Evolutionary conservation across 2,329 filamentous ascomycete species (phyloP).

Genomic region (Aspergillus cejpii): DNA sequence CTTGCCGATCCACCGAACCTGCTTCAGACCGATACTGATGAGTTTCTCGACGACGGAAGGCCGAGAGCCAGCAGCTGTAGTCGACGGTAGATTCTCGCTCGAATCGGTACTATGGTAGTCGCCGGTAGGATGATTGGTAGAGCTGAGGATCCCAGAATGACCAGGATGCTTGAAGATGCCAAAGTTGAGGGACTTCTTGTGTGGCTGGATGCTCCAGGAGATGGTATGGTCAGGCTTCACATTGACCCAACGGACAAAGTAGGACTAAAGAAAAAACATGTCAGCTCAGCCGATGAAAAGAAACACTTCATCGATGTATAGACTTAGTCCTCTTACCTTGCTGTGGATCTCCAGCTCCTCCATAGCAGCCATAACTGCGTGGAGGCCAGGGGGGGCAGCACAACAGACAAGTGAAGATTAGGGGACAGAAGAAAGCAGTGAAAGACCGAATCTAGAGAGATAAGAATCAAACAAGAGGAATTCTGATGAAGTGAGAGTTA

Average conservation of each 20-base stretch:
- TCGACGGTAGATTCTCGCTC: conserved; percentile 31
- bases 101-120: conserved; percentile 38
- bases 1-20: conserved; percentile 76
- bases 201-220: conserved; percentile 94
- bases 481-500: background rate
- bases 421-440: no score
- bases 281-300: conserved; percentile 12
- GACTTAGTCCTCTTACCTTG: conserved; percentile 58
- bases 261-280: conserved; percentile 58
- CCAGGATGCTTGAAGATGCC: conserved; percentile 96
- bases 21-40: conserved; percentile 55
- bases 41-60: conserved; percentile 62
- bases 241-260: conserved; percentile 95
- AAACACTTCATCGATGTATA: background rate
- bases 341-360: conserved; percentile 96
- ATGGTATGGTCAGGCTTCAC: conserved; percentile 86
- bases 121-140: conserved; percentile 36
- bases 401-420: no score
- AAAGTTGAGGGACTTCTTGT: conserved; percentile 98
- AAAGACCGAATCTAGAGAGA: no score
- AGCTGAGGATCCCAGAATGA: conserved; percentile 50
- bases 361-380: conserved; percentile 70
- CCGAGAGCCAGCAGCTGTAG: conserved; percentile 41
- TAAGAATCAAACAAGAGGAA: background rate
- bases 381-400: conserved; percentile 3